Conservation (phyloP, 257 asterid species). For the Fraxinus pennsylvanica region DNA sequence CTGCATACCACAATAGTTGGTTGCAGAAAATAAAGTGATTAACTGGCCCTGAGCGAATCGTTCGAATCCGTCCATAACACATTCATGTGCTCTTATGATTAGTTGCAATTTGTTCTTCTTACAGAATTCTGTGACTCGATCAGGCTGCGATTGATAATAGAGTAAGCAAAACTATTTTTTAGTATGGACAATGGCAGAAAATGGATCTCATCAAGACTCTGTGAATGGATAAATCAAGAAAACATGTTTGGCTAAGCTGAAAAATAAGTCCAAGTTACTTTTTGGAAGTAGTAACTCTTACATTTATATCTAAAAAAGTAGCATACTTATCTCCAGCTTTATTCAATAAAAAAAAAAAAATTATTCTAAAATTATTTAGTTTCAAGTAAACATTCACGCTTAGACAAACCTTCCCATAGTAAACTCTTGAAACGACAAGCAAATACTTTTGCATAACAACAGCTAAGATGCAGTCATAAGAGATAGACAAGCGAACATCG, state of each 20-base stretch:
- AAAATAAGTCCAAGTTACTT: not conserved
- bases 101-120: slow-evolving; percentile 88
- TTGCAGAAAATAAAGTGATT: slow-evolving; percentile 97
- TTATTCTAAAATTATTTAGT: not conserved
- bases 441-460: not conserved
- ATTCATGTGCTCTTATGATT: slow-evolving; percentile 96
- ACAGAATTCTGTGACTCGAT: slow-evolving; percentile 94
- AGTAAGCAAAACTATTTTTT: not conserved
- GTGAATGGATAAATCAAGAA: not conserved
- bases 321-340: not conserved
- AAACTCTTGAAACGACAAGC: not conserved
- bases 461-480: not conserved
- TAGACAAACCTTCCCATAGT: not conserved
- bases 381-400: not conserved
- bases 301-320: not conserved
- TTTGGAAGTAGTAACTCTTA: not conserved
- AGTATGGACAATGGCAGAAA: not conserved
- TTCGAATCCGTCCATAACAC: slow-evolving; percentile 99
- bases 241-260: not conserved
- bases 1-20: slow-evolving; percentile 93
- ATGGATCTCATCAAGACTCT: not conserved
- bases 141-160: slow-evolving; percentile 70
- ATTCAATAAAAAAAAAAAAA: not conserved
- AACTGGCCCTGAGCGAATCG: slow-evolving; percentile 97
- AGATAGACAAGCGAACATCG: not conserved